Percentiles rank a stretch among this genome's conserved stretches.
These are phyloP conservation scores for Danielia oregonensis DNA, from an alignment of 805 yeast genomes.

Conservation along the genomic window DNA sequence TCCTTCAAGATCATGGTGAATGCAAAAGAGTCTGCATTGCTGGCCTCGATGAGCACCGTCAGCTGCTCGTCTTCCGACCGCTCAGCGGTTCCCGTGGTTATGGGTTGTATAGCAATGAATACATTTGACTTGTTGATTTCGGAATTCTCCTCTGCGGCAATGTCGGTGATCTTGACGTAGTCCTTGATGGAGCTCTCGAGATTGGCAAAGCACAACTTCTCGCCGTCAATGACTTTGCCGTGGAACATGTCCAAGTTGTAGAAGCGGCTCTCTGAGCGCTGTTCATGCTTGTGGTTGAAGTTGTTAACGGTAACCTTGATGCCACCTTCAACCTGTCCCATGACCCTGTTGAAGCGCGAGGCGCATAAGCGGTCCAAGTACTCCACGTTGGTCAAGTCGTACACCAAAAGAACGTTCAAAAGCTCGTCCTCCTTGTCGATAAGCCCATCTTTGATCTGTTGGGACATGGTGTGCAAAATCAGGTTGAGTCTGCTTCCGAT, in stretches of 20 bases:
- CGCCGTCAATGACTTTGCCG: conserved; percentile 81
- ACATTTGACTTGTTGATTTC: conserved; percentile 51
- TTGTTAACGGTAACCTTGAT: conserved; percentile 59
- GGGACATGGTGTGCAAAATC: conserved; percentile 36
- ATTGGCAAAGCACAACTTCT: conserved; percentile 83
- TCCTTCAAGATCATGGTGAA: conserved; percentile 78
- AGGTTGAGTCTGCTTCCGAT: conserved; percentile 28
- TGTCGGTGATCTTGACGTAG: conserved; percentile 26
- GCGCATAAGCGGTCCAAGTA: conserved; percentile 46
- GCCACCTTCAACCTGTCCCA: conserved; percentile 77
- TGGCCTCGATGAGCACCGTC: conserved; percentile 41
- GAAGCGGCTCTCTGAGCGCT: conserved; percentile 11
- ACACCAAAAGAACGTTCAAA: conserved; percentile 46
- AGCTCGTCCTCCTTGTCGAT: conserved; percentile 51
- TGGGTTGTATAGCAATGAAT: conserved; percentile 69
- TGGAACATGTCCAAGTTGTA: conserved; percentile 64
- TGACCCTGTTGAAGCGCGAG: conserved; percentile 55
- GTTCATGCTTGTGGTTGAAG: conserved; percentile 32
- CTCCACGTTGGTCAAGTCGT: conserved; percentile 56
- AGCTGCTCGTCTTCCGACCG: conserved; percentile 15
- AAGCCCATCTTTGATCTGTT: conserved; percentile 47
- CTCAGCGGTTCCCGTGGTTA: conserved; percentile 22
- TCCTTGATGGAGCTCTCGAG: conserved; percentile 68
- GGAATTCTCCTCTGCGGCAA: conserved; percentile 19
- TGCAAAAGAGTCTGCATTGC: conserved; percentile 55